These are phyloP conservation scores for Thuja plicata DNA, from an alignment of 83 land plant species.

Conservation along the genomic window DNA sequence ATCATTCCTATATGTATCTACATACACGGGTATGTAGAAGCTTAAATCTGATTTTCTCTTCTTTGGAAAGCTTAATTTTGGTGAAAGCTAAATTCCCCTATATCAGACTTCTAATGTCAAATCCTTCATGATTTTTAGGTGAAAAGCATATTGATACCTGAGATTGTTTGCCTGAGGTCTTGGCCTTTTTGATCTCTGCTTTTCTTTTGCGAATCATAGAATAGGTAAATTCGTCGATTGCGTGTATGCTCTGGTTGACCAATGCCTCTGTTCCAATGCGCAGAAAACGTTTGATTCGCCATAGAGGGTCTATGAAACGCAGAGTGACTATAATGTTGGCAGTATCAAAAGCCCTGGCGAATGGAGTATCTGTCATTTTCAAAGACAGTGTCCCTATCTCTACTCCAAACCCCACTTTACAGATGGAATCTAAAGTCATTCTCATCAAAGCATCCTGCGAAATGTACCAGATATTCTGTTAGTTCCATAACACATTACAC, in stretches of 20 bases:
- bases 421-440: conserved; percentile 91
- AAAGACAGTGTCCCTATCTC: conserved; percentile 85
- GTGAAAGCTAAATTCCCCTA: too few species aligned
- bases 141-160: conserved; percentile 22
- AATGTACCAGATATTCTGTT: neutral
- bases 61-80: too few species aligned
- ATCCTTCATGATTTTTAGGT: too few species aligned
- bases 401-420: conserved; percentile 95
- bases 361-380: conserved; percentile 60
- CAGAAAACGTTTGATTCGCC: conserved; percentile 73
- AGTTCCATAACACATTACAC: neutral
- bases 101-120: too few species aligned
- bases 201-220: conserved; percentile 67
- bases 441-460: conserved; percentile 88
- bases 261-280: conserved; percentile 70
- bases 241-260: conserved; percentile 53
- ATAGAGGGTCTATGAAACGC: conserved; percentile 85
- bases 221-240: conserved; percentile 87
- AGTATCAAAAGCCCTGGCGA: conserved; percentile 81
- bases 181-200: conserved; percentile 57
- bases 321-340: conserved; percentile 75
- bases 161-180: neutral
- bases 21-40: too few species aligned
- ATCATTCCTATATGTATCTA: too few species aligned
- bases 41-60: too few species aligned